These are phyloP conservation scores for Alternaria arborescens DNA, from an alignment of 2,329 filamentous ascomycete genomes.

Conservation along the genomic window DNA sequence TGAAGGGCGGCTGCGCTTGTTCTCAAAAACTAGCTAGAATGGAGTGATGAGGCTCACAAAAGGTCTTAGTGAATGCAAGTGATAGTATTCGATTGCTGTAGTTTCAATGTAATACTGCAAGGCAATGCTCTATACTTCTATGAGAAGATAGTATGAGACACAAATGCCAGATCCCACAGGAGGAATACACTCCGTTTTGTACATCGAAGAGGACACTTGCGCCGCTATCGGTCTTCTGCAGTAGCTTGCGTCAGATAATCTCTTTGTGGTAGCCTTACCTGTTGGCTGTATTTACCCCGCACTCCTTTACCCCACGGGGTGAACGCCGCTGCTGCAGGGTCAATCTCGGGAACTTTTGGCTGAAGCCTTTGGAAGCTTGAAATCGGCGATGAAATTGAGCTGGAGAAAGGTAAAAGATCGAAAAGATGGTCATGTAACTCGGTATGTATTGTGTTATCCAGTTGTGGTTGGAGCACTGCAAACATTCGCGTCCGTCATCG, in stretches of 20 bases:
- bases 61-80: too few species aligned
- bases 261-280: conserved; percentile 32
- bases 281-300: conserved; percentile 44
- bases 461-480: neutral
- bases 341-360: neutral
- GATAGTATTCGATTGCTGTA: neutral
- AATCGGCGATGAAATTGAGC: neutral
- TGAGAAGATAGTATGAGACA: neutral
- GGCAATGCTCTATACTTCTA: neutral
- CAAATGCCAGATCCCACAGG: neutral
- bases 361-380: neutral
- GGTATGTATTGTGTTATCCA: neutral
- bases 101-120: neutral
- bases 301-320: conserved; percentile 36
- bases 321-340: conserved; percentile 7
- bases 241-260: conserved; percentile 36
- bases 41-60: neutral
- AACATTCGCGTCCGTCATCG: neutral
- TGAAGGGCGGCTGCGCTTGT: neutral
- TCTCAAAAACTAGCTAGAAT: neutral
- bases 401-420: neutral
- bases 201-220: conserved; percentile 14
- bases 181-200: conserved; percentile 15
- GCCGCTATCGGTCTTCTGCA: conserved; percentile 40
- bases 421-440: neutral